phyloP scores from a whole-genome alignment of 805 yeast species.

The Yarrowia bubula region DNA sequence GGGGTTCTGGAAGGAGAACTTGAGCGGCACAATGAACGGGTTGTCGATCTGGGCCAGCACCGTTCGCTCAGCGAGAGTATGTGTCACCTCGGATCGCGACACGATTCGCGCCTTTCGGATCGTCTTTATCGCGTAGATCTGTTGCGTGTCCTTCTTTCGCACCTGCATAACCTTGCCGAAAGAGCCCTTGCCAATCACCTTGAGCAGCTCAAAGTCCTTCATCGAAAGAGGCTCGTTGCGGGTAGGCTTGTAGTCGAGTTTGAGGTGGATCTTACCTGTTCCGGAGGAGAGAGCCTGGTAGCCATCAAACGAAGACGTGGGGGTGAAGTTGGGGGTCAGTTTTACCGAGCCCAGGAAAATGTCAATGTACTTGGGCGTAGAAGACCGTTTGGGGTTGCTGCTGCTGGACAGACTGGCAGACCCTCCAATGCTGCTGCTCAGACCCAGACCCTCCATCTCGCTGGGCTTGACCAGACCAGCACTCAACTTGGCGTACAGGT shows the following conservation, averaged over 20 bases:
- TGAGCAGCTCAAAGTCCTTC: constrained; percentile 87
- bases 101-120: constrained; percentile 92
- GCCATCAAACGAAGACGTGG: constrained; percentile 29
- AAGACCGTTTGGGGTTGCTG: constrained; percentile 33
- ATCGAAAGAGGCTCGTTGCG: constrained; percentile 64
- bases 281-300: constrained; percentile 35
- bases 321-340: constrained; percentile 42
- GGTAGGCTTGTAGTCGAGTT: constrained; percentile 68
- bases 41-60: constrained; percentile 89
- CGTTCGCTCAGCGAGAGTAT: constrained; percentile 93
- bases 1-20: constrained; percentile 95
- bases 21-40: constrained; percentile 94
- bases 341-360: constrained; percentile 71
- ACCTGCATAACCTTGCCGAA: constrained; percentile 99
- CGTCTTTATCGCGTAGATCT: constrained; percentile 91
- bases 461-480: constrained; percentile 12
- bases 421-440: constrained; percentile 17
- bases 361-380: constrained; percentile 48
- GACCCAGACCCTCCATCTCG: constrained; percentile 25
- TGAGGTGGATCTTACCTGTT: constrained; percentile 44
- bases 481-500: constrained; percentile 73
- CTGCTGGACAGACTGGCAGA: neutral
- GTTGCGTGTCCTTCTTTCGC: constrained; percentile 89
- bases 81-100: constrained; percentile 90
- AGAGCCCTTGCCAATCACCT: constrained; percentile 96